Evolutionary conservation across 805 yeast genomes (phyloP).

Genomic region (Danielozyma ontarioensis): DNA sequence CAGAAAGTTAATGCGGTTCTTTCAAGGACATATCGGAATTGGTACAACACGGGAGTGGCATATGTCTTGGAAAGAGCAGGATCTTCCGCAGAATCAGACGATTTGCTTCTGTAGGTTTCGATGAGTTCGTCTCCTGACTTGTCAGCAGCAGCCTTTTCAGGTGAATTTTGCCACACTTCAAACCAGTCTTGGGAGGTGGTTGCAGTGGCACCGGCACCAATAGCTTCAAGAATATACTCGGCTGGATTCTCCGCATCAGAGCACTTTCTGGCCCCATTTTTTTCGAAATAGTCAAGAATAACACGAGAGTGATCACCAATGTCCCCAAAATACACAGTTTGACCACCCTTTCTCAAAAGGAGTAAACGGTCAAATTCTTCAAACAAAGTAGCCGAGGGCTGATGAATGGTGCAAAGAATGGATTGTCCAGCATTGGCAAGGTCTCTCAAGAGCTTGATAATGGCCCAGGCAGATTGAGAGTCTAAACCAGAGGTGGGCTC

Average conservation of each 20-base stretch:
- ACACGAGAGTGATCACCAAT: conserved; percentile 8
- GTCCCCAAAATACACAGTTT: conserved; percentile 14
- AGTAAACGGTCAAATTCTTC: conserved; percentile 18
- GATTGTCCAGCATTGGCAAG: conserved; percentile 52
- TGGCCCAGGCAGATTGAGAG: conserved; percentile 51
- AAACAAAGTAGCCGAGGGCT: conserved; percentile 44
- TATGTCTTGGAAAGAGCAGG: conserved; percentile 4
- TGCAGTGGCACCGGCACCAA: conserved; percentile 14
- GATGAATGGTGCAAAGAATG: conserved; percentile 55
- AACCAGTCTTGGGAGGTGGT: conserved; percentile 8
- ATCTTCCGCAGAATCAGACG: not conserved
- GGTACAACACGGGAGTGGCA: conserved; percentile 5
- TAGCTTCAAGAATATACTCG: conserved; percentile 12
- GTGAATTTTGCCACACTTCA: conserved; percentile 9
- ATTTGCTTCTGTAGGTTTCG: conserved; percentile 1
- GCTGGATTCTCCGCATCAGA: conserved; percentile 10
- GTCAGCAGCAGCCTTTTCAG: conserved; percentile 5
- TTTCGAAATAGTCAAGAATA: conserved; percentile 8
- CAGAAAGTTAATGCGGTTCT: conserved; percentile 9
- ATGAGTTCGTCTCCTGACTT: conserved; percentile 6
- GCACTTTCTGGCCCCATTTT: conserved; percentile 9
- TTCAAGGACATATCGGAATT: conserved; percentile 6
- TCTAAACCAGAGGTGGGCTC: conserved; percentile 25
- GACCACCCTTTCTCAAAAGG: conserved; percentile 9
- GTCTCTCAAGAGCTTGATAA: conserved; percentile 45